Base-by-base conservation (phyloP, 2,329 filamentous ascomycete species). In the Sarocladium strictum region DNA sequence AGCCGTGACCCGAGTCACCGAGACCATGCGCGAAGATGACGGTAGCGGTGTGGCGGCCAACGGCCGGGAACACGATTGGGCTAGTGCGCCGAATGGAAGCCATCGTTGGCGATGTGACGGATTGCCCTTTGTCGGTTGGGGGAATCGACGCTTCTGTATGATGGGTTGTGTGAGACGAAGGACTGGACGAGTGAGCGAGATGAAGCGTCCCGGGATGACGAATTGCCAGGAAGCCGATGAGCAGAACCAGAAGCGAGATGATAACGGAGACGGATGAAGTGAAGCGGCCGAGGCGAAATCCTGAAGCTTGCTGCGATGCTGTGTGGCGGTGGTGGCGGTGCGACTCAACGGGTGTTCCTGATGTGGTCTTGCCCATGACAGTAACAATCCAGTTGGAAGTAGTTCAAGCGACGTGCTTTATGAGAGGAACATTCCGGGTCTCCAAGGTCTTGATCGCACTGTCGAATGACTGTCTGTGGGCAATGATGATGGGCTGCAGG, bases 1-100 rank as follows among this genome's bases (percentile, higher is more conserved):
- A 93, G 61, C 89, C 89, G 61, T 82, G 76, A 41, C 87, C 89
- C 27, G 79, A 87, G 68, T 97, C 94, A 59, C 94, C 94, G 37
- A 99, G 77, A 14, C 94, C 94, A 69, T 99, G 94, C 53, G 89
- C 80, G 72, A 97, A 91, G 64, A 99, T 97, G 64, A 97, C 87
- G 2, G 93, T 97, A 23, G 91, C 91, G 35, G 94, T 97, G 73
- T 97, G 94, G 66, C 83, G 84, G 67, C 83, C 88, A 32, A 89
- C 75, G 38, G 92, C 89, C 26, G 90, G 89, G 57, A 96, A 85
- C 19, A 94, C 79, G 54, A 94, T 76, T 14, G 84, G 83, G 15
- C 72, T 67, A 23, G 67, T 54, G 38, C 68, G 64, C n/a, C 64
- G 57, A 32, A 69, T 52, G 2, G 56, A 53, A 19, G 52, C 52